A percentile compares a stretch with the other conserved stretches of the same genome.
These are phyloP conservation scores for Aspergillus brunneoviolaceus DNA, from an alignment of 2,329 filamentous ascomycete species.

Conservation along the genomic window DNA sequence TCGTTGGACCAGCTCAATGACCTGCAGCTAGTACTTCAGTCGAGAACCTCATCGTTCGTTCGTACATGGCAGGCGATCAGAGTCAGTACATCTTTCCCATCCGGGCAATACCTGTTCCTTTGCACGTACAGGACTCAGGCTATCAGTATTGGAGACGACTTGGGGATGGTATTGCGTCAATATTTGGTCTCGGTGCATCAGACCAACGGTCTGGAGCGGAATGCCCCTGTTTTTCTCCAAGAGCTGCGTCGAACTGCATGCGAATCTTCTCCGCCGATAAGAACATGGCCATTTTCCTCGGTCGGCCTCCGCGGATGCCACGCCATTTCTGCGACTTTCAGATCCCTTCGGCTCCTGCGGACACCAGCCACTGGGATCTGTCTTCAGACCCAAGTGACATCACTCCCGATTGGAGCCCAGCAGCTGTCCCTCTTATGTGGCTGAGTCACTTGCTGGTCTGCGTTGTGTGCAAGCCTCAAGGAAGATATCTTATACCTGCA, in stretches of 20 bases:
- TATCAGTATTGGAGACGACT: conserved; percentile 49
- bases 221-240: conserved; percentile 37
- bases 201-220: conserved; percentile 30
- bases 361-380: too few species aligned
- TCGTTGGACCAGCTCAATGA: conserved; percentile 42
- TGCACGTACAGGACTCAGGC: conserved; percentile 28
- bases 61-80: conserved; percentile 46
- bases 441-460: conserved; percentile 30
- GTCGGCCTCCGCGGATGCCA: conserved; percentile 47
- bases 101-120: neutral
- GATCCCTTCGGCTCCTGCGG: neutral
- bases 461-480: conserved; percentile 24
- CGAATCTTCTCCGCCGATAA: conserved; percentile 49
- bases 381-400: neutral
- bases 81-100: conserved; percentile 32
- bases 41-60: conserved; percentile 50
- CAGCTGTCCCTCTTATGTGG: conserved; percentile 24
- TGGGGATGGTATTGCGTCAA: conserved; percentile 49
- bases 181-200: conserved; percentile 51
- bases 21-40: conserved; percentile 47
- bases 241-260: conserved; percentile 40
- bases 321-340: conserved; percentile 43
- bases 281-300: conserved; percentile 50
- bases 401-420: conserved; percentile 13
- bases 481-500: conserved; percentile 29